Evolutionary conservation across 495 filamentous ascomycete species (phyloP), one percentile per base, ranked within the genome.

Genomic region (Oleoguttula mirabilis): DNA sequence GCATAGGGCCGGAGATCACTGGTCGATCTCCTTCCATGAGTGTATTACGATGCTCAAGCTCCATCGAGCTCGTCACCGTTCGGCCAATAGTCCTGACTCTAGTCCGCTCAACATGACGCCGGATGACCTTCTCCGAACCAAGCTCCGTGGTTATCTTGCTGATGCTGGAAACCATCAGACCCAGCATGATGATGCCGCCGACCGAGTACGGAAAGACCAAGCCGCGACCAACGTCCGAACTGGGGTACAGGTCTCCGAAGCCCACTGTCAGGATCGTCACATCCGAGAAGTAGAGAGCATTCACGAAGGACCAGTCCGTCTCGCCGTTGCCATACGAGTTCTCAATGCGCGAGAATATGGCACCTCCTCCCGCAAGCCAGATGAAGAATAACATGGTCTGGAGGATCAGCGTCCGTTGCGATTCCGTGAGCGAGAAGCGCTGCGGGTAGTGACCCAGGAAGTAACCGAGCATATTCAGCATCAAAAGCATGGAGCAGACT

Each of bases 381-480:
- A 71, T 55, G 35, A 77, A 72, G 48, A 79, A 75, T 22, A 70
- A 58, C 44, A 73, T 77, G 5, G 76, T 79, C 49, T 80, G 76
- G 12, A 80, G 47, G 41, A 80, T 80, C 43, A 80, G 53, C 14
- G 73, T 80, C 2, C 76, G 66, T 63, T 85, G 82, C 28, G 80
- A 72, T 44, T 84, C 78, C 11, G 80, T 79, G 11, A 88, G 64
- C 8, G 72, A 65, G 50, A 87, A 86, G 52, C 79, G 73, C 48
- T 82, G 77, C 1, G 80, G 79, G 54, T 88, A 88, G 47, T 82
- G 79, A 1, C 82, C 82, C 1, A 81, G 60, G 46, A 83, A 75
- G 51, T 83, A 85, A 3, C 82, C 82, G 17, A 83, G 57, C 75
- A 88, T 82, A 50, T 88, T 88, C 44, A 84, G 57, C 69, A 82